Evolutionary conservation across 805 yeast genomes (phyloP), one percentile per base, ranked within the genome.

Genomic region (Wickerhamomyces kurtzmanii): DNA sequence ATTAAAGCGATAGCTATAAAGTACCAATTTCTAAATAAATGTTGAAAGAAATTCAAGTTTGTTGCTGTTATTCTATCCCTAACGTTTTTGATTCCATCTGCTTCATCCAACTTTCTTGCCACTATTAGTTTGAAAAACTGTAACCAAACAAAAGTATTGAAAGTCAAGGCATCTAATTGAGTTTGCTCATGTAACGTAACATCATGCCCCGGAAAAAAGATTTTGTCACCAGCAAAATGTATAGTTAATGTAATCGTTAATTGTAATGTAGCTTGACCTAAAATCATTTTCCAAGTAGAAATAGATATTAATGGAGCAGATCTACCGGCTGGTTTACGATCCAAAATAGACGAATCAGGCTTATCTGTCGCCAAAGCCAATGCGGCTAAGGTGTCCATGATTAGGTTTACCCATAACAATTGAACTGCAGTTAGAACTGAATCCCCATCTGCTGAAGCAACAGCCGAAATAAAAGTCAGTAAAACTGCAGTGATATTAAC

Each of bases 301-400:
- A 77, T 75, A 5, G 94, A 66, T 39, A 91, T 89, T 55, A 91
- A 65, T 2, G 93, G 82, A 11, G 73, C 68, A 14, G 62, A 58
- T 46, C 96, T 71, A 19, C 94, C 91, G 23, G 78, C 85, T 2
- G 98, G 99, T 47, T 71, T 75, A 30, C 84, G 66, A 37, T 80
- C 72, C 47, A 91, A 62, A 23, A 84, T 76, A 22, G 77, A 69
- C 26, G 77, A 82, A 43, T 85, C 87, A 0, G 98, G 98, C 43
- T 89, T 87, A 51, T 91, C 98, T 4, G 98, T 91, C 6, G 98
- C 98, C 43, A 91, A 67, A 0, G 98, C 98, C 43, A 91, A 65
- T 4, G 98, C 98, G 4, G 98, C 98, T 37, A 91, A 68, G 1
- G 98, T 91, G 54, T 91, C 98, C 98, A 91, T 91, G 45, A 91